Base-by-base conservation (phyloP, 805 yeast species). In the Ogataea naganishii region DNA sequence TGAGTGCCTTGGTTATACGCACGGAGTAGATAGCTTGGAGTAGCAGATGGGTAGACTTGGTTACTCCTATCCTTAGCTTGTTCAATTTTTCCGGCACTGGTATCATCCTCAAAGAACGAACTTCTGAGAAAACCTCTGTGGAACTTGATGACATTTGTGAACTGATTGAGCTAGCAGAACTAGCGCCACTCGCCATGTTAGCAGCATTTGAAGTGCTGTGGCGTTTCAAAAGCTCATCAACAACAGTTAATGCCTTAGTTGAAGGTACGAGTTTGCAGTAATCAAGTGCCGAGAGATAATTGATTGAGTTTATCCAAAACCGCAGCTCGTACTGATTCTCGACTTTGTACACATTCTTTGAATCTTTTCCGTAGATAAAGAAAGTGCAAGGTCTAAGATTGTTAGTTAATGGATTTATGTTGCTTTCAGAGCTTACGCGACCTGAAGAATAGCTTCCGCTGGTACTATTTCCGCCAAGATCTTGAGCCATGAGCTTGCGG, bases 281-380 rank as follows among this genome's bases (percentile, higher is more conserved):
- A 21, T 62, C 63, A 32, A 71, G 47, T 0, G 77, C 61, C 1
- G 75, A 62, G 6, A 70, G 55, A 38, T 60, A 66, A 39, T 75
- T 75, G 42, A 75, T 69, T 6, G 69, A 50, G 20, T 57, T 59
- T 23, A 77, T 63, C 88, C 88, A 80, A 14, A 68, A 66, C n/a
- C 52, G 44, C 51, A 68, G 54, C 23, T 75, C 82, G 14, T 51
- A 51, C n/a, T 49, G 46, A 14, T 56, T 53, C 6, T 46, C 51
- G 10, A 75, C 72, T 41, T 56, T 55, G 44, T 62, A 68, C 2
- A 54, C 42, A 23, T 53, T 56, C 31, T 56, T 63, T 19, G 62
- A 55, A 28, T 56, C 58, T 14, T 56, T 52, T 11, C 65, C 65
- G 43, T 61, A 64, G 7, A 68, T 46, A 33, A 55, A 56, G 37